These are phyloP conservation scores for Arthroderma sp. DNA, from an alignment of 2,329 filamentous ascomycete species.

Conservation along the genomic window DNA sequence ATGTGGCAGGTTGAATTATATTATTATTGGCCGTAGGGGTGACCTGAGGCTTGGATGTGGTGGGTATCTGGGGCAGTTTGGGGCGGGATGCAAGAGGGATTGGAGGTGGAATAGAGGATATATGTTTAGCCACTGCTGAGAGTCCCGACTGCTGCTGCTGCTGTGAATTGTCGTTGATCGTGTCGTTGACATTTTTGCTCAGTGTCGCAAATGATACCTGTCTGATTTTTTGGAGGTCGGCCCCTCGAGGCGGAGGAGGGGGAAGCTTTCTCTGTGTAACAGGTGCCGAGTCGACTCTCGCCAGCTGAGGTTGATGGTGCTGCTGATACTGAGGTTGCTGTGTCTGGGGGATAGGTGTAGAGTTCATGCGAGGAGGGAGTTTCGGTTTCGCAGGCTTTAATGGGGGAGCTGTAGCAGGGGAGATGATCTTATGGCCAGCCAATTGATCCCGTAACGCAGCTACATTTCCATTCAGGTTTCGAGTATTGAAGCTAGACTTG, in stretches of 20 bases:
- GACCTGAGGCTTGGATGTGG: slow-evolving; percentile 33
- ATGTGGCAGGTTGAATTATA: background rate
- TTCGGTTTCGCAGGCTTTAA: background rate
- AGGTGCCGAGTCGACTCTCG: background rate
- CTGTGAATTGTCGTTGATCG: slow-evolving; percentile 12
- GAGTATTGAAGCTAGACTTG: background rate
- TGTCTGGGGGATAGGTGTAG: background rate
- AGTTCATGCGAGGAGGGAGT: background rate
- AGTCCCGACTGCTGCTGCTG: slow-evolving; percentile 8
- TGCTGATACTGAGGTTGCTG: background rate
- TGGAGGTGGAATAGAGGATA: slow-evolving; percentile 4
- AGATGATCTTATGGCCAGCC: background rate
- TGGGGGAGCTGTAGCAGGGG: background rate
- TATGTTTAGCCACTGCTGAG: background rate
- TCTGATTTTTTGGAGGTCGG: slow-evolving; percentile 23
- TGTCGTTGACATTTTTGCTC: slow-evolving; percentile 11
- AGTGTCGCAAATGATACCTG: slow-evolving; percentile 36
- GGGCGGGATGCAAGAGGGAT: slow-evolving; percentile 12
- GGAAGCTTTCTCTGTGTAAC: slow-evolving; percentile 2
- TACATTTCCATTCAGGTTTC: background rate
- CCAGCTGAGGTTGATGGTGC: background rate
- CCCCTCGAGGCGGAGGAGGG: slow-evolving; percentile 1
- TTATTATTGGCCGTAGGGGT: slow-evolving; percentile 1
- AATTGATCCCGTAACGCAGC: slow-evolving; percentile 2
- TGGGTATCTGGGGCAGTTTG: slow-evolving; percentile 32